Base-by-base conservation (phyloP, 345 rosid genomes). In the Syzygium aqueum region DNA sequence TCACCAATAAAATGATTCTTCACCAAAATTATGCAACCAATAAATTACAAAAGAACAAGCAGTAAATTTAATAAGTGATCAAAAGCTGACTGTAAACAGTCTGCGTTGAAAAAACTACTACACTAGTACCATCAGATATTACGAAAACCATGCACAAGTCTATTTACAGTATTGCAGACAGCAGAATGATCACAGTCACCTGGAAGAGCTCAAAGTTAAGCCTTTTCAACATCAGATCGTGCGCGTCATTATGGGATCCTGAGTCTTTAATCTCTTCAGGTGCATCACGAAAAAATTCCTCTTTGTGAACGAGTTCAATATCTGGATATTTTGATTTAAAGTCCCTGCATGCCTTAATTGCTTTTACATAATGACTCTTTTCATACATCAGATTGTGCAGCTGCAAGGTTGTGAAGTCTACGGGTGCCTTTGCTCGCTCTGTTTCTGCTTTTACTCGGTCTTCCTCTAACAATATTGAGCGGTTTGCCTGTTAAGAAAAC, bases 311-410 rank as follows among this genome's bases (percentile, higher is more conserved):
- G 85, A 97, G 98, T 65, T 96, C 97, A 85, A 96, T 97, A 87
- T 92, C 95, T 14, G 97, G 95, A 88, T 94, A 95, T 86, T 88
- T 96, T 11, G 99, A 95, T 84, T 93, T 95, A 91, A 97, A 97
- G 85, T 95, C 98, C 88, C 92, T 95, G 54, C 96, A 95, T 49
- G 98, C 91, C 89, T 93, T 96, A 27, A 91, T 96, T 51, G 99
- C 99, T 92, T 97, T 97, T 16, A 93, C 88, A 78, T 97, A 97
- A 87, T 95, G 97, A 53, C 94, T 94, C 92, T 95, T 97, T 96
- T 97, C 99, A 80, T 97, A 97, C 97, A 94, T 95, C 88, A 96
- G 91, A 90, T 93, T 97, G 77, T 96, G 98, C 50, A 95, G 95
- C 93, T 95, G 95, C 90, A 97, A 85, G 4, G 98, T 92, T 85